phyloP scores from a whole-genome alignment of 2,329 filamentous ascomycete genomes.

The Cladophialophora immunda region DNA sequence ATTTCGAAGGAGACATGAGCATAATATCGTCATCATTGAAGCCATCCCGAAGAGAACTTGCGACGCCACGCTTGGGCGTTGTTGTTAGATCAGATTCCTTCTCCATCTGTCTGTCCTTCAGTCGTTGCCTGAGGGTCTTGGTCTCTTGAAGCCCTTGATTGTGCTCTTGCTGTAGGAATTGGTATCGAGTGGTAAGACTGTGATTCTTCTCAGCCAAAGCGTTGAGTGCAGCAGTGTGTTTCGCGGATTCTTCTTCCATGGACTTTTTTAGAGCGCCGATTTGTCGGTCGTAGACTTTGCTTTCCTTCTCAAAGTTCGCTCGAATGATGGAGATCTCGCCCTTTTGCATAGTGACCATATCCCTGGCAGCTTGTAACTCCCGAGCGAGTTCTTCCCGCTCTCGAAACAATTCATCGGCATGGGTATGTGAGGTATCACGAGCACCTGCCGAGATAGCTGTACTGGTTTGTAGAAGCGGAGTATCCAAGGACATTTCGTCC shows the following conservation, averaged over 20 bases:
- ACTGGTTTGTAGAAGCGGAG: constrained; percentile 6
- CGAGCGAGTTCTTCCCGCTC: constrained; percentile 52
- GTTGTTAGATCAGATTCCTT: constrained; percentile 47
- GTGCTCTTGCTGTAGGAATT: constrained; percentile 68
- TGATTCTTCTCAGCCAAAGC: constrained; percentile 63
- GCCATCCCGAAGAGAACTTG: constrained; percentile 64
- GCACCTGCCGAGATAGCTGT: constrained; percentile 36
- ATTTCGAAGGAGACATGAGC: constrained; percentile 64
- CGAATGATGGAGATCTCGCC: constrained; percentile 71
- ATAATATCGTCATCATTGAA: constrained; percentile 70
- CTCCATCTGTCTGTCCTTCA: constrained; percentile 47
- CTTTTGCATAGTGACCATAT: constrained; percentile 58
- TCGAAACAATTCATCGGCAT: constrained; percentile 41
- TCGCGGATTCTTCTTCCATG: constrained; percentile 62
- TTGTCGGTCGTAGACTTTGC: constrained; percentile 62
- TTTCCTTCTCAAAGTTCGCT: constrained; percentile 63
- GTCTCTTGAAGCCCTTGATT: constrained; percentile 62
- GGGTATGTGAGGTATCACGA: constrained; percentile 41
- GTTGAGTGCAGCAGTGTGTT: constrained; percentile 64
- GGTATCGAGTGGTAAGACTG: constrained; percentile 65
- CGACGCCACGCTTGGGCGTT: constrained; percentile 58
- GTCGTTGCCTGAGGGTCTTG: constrained; percentile 51
- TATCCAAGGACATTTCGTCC: constrained; percentile 22
- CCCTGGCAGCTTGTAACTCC: constrained; percentile 51
- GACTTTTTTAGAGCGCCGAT: constrained; percentile 61